phyloP scores from a whole-genome alignment of 139 green algal species.

The Chlorella sp. region DNA sequence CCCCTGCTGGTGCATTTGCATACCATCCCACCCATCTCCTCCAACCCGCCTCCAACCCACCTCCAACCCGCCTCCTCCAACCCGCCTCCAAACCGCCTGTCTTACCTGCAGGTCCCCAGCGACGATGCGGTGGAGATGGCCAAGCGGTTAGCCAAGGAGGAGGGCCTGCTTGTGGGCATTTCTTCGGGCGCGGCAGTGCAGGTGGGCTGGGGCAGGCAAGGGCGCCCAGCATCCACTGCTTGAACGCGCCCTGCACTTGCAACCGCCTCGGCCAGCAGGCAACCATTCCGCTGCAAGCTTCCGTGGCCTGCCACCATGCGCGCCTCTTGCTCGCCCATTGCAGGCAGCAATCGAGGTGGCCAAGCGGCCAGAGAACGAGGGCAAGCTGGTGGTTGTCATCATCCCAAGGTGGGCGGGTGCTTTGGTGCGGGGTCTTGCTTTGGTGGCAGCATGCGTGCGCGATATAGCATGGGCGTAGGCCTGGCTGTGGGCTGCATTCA shows the following conservation, averaged over 20 bases:
- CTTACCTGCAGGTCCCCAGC: slow-evolving; percentile 67
- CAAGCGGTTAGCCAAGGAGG: slow-evolving; percentile 66
- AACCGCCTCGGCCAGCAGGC: neutral
- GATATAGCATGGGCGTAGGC: too few relatives aligned
- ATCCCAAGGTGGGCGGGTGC: too few relatives aligned
- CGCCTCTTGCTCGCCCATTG: neutral
- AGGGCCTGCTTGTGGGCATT: slow-evolving; percentile 76
- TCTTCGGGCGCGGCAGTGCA: slow-evolving; percentile 61
- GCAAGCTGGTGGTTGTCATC: slow-evolving; percentile 71
- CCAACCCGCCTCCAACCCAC: neutral
- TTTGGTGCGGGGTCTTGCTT: too few relatives aligned
- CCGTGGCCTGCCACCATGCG: too few relatives aligned
- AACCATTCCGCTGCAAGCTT: too few relatives aligned
- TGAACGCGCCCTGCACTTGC: too few relatives aligned
- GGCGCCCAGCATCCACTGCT: neutral
- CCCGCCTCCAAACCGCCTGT: too few relatives aligned
- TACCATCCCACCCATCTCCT: neutral
- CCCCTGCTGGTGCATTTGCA: neutral
- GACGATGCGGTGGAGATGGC: slow-evolving; percentile 75
- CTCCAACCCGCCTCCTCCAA: neutral
- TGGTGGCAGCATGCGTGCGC: too few relatives aligned
- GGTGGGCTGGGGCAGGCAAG: neutral
- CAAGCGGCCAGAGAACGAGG: slow-evolving; percentile 56
- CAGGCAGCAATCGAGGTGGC: slow-evolving; percentile 47
- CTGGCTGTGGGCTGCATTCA: too few relatives aligned